Evolutionary conservation across 2,329 filamentous ascomycete genomes (phyloP).

Genomic region (Emmonsiellopsis sp.): DNA sequence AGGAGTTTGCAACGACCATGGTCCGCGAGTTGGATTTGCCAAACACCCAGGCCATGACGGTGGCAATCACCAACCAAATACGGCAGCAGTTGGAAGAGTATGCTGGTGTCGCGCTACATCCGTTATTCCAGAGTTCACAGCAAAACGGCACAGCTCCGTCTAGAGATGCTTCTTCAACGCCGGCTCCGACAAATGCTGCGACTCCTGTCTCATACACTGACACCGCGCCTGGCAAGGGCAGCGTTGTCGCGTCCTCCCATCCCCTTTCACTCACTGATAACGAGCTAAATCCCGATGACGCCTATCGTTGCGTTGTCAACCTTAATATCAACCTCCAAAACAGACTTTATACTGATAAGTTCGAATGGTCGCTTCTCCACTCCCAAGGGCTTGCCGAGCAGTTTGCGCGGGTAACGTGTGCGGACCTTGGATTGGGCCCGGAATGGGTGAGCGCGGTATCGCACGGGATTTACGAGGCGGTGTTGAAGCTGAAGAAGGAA

Average conservation of each 20-base stretch:
- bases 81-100: slow-evolving; percentile 93
- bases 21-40: slow-evolving; percentile 92
- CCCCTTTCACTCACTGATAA: slow-evolving; percentile 51
- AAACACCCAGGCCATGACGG: slow-evolving; percentile 57
- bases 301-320: slow-evolving; percentile 84
- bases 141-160: slow-evolving; percentile 28
- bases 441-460: slow-evolving; percentile 94
- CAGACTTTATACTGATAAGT: slow-evolving; percentile 89
- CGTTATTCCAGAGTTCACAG: slow-evolving; percentile 60
- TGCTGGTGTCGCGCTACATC: slow-evolving; percentile 85
- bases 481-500: slow-evolving; percentile 87
- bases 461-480: slow-evolving; percentile 93
- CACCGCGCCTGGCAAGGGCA: slow-evolving; percentile 4
- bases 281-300: slow-evolving; percentile 81
- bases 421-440: slow-evolving; percentile 76
- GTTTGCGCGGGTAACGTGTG: slow-evolving; percentile 86
- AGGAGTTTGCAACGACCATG: slow-evolving; percentile 84
- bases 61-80: slow-evolving; percentile 86
- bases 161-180: slow-evolving; percentile 32
- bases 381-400: slow-evolving; percentile 84
- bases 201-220: slow-evolving; percentile 18
- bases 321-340: slow-evolving; percentile 88
- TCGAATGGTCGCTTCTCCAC: slow-evolving; percentile 93
- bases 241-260: not conserved
- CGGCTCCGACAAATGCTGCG: slow-evolving; percentile 16